A percentile compares a stretch with the other conserved stretches of the same genome.
phyloP scores from a whole-genome alignment of 116 monocot species.

The Dioscorea cayenensis region DNA sequence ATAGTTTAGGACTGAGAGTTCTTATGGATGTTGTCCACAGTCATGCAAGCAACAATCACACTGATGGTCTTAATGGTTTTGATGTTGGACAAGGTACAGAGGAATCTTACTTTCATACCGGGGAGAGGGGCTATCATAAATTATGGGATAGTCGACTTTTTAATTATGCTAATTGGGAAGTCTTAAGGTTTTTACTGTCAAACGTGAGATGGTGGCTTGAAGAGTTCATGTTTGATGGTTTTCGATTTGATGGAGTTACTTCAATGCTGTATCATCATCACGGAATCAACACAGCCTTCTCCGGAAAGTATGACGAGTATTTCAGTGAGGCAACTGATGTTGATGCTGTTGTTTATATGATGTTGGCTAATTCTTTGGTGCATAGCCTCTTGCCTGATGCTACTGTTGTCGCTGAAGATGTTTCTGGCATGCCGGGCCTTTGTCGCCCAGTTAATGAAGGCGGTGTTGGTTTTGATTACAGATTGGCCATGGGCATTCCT shows the following conservation, averaged over 20 bases:
- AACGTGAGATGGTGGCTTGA: slow-evolving; percentile 92
- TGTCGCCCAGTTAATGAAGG: slow-evolving; percentile 72
- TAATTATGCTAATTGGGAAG: slow-evolving; percentile 97
- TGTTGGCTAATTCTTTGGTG: slow-evolving; percentile 75
- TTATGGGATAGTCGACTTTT: slow-evolving; percentile 93
- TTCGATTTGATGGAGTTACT: slow-evolving; percentile 96
- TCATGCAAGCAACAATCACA: slow-evolving; percentile 83
- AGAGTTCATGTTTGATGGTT: slow-evolving; percentile 88
- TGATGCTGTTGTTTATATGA: slow-evolving; percentile 89
- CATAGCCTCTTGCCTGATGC: slow-evolving; percentile 69
- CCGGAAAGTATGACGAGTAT: slow-evolving; percentile 76
- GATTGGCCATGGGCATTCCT: slow-evolving; percentile 94
- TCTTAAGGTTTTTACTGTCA: slow-evolving; percentile 81
- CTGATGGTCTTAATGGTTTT: slow-evolving; percentile 91
- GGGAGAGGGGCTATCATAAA: slow-evolving; percentile 84
- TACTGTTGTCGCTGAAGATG: slow-evolving; percentile 88
- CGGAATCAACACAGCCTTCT: slow-evolving; percentile 76
- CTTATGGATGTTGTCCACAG: slow-evolving; percentile 95
- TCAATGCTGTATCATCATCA: slow-evolving; percentile 98
- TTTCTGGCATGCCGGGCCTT: slow-evolving; percentile 90
- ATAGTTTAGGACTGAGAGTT: slow-evolving; percentile 73
- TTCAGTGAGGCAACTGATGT: slow-evolving; percentile 81
- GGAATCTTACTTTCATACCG: slow-evolving; percentile 80
- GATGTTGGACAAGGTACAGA: slow-evolving; percentile 77
- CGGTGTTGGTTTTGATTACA: slow-evolving; percentile 80